Base-by-base conservation (phyloP, 768 basidiomycete species). In the Rhizopogon vulgaris region DNA sequence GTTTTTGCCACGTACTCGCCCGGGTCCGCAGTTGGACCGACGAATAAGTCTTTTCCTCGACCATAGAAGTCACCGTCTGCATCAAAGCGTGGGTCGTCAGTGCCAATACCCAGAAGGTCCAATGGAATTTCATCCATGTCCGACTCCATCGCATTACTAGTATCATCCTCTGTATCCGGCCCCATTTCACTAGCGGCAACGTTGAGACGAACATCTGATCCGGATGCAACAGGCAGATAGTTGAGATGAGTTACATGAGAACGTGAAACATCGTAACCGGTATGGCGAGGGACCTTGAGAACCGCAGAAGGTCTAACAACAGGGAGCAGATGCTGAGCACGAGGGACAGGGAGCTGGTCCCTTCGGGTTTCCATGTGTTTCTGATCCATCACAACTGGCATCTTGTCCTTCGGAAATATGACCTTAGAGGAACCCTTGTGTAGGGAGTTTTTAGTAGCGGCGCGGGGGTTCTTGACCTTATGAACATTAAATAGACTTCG, bases 21-120 rank as follows among this genome's bases (percentile, higher is more conserved):
- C 9, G 73, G 68, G 25, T 70, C 69, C 4, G 75, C 78, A 28
- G 69, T 69, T 12, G 78, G 78, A 0, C 77, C 78, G 3, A 56
- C 53, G 56, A 74, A 79, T 3, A 62, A 58, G 55, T 79, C 77
- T 17, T 68, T 63, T 8, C 74, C 76, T 2, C 76, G 69, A 6
- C 79, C 78, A 54, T 74, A 66, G 52, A 68, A 79, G 49, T 79
- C 71, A 1, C 77, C 78, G 41, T 76, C 69, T 0, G 61, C 64
- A 55, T 80, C 79, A 25, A 59, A 63, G 18, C 66, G 52, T 37
- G 75, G 70, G 7, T 63, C 56, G 15, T 55, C 2, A 34, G 14
- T 34, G 14, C 14, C 30, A 34, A 9, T 11, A 34, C 30, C 14
- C 4, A 22, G 32, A 18, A 34, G 12, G 32, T 34, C 8, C 11